Conservation (phyloP, 306 rosid genomes). For the Quercus suber region DNA sequence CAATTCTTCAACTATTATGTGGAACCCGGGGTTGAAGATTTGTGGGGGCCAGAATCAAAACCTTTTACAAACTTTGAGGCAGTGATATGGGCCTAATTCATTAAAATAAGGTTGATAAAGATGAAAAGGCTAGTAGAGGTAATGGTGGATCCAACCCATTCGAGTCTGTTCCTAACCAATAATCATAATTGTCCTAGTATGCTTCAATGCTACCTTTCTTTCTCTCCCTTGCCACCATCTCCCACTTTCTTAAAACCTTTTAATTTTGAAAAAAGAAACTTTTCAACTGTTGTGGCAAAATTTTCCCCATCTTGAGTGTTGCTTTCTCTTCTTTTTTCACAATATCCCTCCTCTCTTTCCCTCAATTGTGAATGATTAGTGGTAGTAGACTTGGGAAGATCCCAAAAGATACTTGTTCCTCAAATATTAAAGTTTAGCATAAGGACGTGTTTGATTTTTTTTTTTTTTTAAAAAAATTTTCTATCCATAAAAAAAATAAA, state of each 20-base stretch:
- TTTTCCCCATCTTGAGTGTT: slow-evolving; percentile 15
- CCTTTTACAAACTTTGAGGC: slow-evolving; percentile 54
- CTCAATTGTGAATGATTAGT: slow-evolving; percentile 41
- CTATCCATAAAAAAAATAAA: too few species aligned
- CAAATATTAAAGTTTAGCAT: slow-evolving; percentile 12
- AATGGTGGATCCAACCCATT: slow-evolving; percentile 69
- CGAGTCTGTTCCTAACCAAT: slow-evolving; percentile 37
- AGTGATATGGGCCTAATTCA: slow-evolving; percentile 10
- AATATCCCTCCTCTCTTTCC: slow-evolving; percentile 26
- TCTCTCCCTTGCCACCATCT: slow-evolving; percentile 29
- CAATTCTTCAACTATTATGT: slow-evolving; percentile 19
- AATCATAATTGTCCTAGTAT: slow-evolving; percentile 49
- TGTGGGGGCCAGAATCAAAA: slow-evolving; percentile 37
- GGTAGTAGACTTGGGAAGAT: slow-evolving; percentile 35
- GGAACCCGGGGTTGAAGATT: slow-evolving; percentile 43
- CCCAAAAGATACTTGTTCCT: slow-evolving; percentile 33
- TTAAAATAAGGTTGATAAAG: slow-evolving; percentile 29
- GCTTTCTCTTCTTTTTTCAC: slow-evolving; percentile 62
- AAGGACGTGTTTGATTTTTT: slow-evolving; percentile 2
- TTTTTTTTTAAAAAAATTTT: background rate
- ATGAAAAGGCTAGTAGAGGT: slow-evolving; percentile 27
- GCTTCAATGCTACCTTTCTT: slow-evolving; percentile 31
- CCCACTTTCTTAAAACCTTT: slow-evolving; percentile 32
- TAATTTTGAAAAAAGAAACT: slow-evolving; percentile 21
- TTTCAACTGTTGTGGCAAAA: slow-evolving; percentile 28